Percentiles rank a stretch among this genome's conserved stretches.
Evolutionary conservation across 164 flowering plant genomes (phyloP).

Genomic region (Aristolochia californica): DNA sequence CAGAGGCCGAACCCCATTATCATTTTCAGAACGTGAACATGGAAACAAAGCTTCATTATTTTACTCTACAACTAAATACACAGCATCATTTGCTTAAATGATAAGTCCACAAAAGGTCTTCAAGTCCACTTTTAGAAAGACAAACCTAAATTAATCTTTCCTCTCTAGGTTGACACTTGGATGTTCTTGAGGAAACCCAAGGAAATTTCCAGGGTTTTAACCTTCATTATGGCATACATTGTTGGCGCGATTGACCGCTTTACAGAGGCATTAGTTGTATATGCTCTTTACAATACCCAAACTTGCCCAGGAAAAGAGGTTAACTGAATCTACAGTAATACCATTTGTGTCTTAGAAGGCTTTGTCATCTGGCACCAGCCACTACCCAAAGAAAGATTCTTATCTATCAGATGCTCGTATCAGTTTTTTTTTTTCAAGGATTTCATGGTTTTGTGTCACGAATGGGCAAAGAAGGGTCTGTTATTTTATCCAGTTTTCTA

Average conservation of each 20-base stretch:
- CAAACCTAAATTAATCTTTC: neutral
- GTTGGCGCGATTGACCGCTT: conserved; percentile 8
- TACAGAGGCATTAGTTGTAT: conserved; percentile 1
- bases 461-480: too few species aligned
- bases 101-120: neutral
- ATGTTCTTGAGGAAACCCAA: conserved; percentile 6
- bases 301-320: neutral
- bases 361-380: neutral
- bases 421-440: too few species aligned
- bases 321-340: neutral
- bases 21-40: conserved; percentile 2
- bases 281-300: neutral
- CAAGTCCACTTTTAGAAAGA: neutral
- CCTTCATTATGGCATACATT: conserved; percentile 9
- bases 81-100: neutral
- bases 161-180: conserved; percentile 6
- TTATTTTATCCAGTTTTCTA: too few species aligned
- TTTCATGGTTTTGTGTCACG: too few species aligned
- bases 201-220: conserved; percentile 12
- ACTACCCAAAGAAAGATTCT: too few species aligned
- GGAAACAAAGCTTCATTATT: neutral
- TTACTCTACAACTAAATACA: neutral
- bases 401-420: too few species aligned
- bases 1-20: neutral
- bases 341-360: neutral